A percentile compares a stretch with the other conserved stretches of the same genome.
These are phyloP conservation scores for Scleromitrula shiraiana DNA, from an alignment of 2,329 filamentous ascomycete species.

Conservation along the genomic window DNA sequence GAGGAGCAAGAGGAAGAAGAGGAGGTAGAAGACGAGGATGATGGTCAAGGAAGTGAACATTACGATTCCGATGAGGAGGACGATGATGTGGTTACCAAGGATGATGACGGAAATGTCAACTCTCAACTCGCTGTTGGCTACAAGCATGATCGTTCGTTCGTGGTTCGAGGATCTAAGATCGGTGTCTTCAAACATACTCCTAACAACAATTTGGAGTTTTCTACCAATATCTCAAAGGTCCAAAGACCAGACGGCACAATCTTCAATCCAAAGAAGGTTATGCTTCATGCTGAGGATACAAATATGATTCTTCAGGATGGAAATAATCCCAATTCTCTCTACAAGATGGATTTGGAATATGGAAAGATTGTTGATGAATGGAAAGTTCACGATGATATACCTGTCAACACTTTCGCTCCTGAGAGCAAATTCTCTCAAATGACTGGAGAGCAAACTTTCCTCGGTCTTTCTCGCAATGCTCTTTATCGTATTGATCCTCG, in stretches of 20 bases:
- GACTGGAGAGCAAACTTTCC: constrained; percentile 89
- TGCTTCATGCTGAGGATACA: constrained; percentile 31
- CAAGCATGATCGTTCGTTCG: constrained; percentile 94
- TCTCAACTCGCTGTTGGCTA: constrained; percentile 92
- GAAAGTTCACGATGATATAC: constrained; percentile 96
- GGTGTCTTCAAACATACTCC: constrained; percentile 96
- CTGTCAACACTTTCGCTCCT: constrained; percentile 83
- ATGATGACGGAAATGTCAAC: constrained; percentile 77
- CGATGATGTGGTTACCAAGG: constrained; percentile 59
- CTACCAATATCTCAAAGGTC: constrained; percentile 94
- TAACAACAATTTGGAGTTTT: constrained; percentile 89
- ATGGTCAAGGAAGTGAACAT: constrained; percentile 61
- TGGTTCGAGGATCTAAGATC: constrained; percentile 95
- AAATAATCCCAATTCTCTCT: constrained; percentile 79
- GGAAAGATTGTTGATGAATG: constrained; percentile 98
- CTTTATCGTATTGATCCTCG: constrained; percentile 92
- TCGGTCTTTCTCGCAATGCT: constrained; percentile 87
- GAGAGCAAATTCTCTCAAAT: constrained; percentile 98
- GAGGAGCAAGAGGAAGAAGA: constrained; percentile 42
- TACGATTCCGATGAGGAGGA: constrained; percentile 74
- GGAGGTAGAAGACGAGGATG: constrained; percentile 50
- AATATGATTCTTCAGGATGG: constrained; percentile 31
- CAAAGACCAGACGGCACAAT: constrained; percentile 78
- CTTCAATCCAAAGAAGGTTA: constrained; percentile 74
- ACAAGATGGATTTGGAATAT: constrained; percentile 95